Evolutionary conservation across 2,329 filamentous ascomycete genomes (phyloP).

Genomic region (Laburnicola sp.): DNA sequence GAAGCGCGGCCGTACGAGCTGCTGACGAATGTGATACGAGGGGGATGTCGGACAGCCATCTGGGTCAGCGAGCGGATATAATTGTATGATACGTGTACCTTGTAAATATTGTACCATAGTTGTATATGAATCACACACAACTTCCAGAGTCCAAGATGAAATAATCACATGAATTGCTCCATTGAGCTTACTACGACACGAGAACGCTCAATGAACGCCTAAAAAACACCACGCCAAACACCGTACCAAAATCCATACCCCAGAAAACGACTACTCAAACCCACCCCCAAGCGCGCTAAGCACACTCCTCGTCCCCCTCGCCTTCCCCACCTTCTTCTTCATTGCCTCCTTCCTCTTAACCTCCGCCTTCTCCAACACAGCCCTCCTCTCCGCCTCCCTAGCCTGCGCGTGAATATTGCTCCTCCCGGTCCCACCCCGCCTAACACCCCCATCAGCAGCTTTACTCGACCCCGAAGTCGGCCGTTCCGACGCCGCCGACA

Average conservation of each 20-base stretch:
- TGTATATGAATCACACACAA: constrained; percentile 2
- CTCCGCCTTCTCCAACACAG: constrained; percentile 56
- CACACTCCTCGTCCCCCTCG: constrained; percentile 37
- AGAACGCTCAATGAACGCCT: no score
- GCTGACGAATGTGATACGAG: constrained; percentile 80
- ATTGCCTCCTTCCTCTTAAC: constrained; percentile 55
- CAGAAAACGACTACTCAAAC: constrained; percentile 40
- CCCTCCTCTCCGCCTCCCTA: constrained; percentile 59
- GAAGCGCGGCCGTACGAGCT: constrained; percentile 88
- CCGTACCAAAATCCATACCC: no score
- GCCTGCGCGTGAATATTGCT: constrained; percentile 63
- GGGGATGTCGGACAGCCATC: constrained; percentile 90
- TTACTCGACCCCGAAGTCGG: constrained; percentile 40
- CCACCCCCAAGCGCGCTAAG: constrained; percentile 37
- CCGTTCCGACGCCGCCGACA: constrained; percentile 38
- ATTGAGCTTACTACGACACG: no score
- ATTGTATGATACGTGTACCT: constrained; percentile 8
- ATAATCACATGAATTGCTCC: no score
- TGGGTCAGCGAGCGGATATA: constrained; percentile 81
- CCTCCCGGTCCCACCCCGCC: constrained; percentile 59
- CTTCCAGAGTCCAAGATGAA: no score
- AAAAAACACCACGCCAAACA: no score
- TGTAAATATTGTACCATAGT: constrained; percentile 1
- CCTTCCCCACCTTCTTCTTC: constrained; percentile 46
- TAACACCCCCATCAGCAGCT: constrained; percentile 41